A percentile compares a stretch with the other conserved stretches of the same genome.
phyloP scores from a whole-genome alignment of 2,329 filamentous ascomycete species.

The Penicillium sumatraense region DNA sequence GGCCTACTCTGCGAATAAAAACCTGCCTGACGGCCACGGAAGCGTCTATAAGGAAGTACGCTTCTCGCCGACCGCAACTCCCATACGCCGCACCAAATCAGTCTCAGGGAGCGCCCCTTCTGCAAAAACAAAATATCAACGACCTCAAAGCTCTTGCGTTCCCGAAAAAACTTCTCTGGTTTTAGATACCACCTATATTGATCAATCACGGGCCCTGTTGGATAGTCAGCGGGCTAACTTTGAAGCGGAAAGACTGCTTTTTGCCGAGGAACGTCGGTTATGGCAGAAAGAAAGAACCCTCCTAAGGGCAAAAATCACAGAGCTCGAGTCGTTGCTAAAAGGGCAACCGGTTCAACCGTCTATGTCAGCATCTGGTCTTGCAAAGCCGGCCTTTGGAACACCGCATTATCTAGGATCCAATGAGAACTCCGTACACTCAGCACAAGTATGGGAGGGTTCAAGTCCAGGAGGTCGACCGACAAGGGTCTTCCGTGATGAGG shows the following conservation, averaged over 20 bases:
- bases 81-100: constrained; percentile 43
- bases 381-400: constrained; percentile 19
- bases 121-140: constrained; percentile 30
- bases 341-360: constrained; percentile 11
- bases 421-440: constrained; percentile 16
- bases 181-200: constrained; percentile 43
- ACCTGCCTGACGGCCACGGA: constrained; percentile 38
- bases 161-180: constrained; percentile 26
- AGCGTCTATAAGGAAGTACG: constrained; percentile 47
- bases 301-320: constrained; percentile 46
- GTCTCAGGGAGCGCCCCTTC: constrained; percentile 42
- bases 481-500: constrained; percentile 48
- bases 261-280: constrained; percentile 48
- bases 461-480: constrained; percentile 46
- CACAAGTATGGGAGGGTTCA: constrained; percentile 51
- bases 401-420: constrained; percentile 14
- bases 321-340: constrained; percentile 43
- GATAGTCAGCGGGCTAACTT: constrained; percentile 44
- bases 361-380: constrained; percentile 7
- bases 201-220: constrained; percentile 46
- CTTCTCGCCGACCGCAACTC: constrained; percentile 45
- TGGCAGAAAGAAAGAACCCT: constrained; percentile 51
- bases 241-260: constrained; percentile 45
- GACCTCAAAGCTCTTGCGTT: constrained; percentile 23
- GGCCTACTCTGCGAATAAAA: constrained; percentile 29